Evolutionary conservation across 371 early-diverging fungal species (phyloP).

Genomic region (Apophysomyces ossiformis): DNA sequence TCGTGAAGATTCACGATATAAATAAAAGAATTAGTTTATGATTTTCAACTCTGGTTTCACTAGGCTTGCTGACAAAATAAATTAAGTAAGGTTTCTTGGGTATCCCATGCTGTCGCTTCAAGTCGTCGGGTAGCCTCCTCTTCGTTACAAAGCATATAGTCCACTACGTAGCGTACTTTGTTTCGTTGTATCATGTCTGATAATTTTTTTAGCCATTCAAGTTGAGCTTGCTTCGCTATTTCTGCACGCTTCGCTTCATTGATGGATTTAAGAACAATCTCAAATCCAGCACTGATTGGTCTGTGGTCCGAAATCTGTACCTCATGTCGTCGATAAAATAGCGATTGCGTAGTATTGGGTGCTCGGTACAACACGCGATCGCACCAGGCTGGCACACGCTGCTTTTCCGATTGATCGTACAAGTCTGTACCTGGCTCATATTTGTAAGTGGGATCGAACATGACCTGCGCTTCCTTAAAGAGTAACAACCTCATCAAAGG

Average conservation of each 20-base stretch:
- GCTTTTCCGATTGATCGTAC: constrained; percentile 84
- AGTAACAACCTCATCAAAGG: constrained; percentile 61
- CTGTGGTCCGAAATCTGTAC: constrained; percentile 80
- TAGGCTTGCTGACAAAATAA: constrained; percentile 6
- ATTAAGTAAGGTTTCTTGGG: constrained; percentile 15
- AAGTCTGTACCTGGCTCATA: constrained; percentile 70
- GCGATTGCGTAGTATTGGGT: constrained; percentile 28
- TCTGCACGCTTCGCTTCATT: constrained; percentile 41
- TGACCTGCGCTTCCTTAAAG: constrained; percentile 68
- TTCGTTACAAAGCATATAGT: constrained; percentile 32
- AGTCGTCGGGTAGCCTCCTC: constrained; percentile 26
- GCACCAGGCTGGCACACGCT: constrained; percentile 85
- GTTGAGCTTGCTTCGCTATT: constrained; percentile 23
- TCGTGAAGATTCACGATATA: constrained; percentile 16
- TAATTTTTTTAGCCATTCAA: constrained; percentile 7
- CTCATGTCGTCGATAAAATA: constrained; percentile 60
- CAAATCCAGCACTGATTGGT: constrained; percentile 75
- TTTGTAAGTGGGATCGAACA: constrained; percentile 88
- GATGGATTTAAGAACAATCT: constrained; percentile 58
- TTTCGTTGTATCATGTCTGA: constrained; percentile 23
- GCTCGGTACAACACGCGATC: constrained; percentile 75
- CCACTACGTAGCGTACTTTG: constrained; percentile 36
- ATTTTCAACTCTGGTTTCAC: neutral
- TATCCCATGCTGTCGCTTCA: constrained; percentile 31
- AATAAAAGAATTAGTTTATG: constrained; percentile 3